Conservation (phyloP, 2,329 filamentous ascomycete genomes). For the Diaporthe helianthi region DNA sequence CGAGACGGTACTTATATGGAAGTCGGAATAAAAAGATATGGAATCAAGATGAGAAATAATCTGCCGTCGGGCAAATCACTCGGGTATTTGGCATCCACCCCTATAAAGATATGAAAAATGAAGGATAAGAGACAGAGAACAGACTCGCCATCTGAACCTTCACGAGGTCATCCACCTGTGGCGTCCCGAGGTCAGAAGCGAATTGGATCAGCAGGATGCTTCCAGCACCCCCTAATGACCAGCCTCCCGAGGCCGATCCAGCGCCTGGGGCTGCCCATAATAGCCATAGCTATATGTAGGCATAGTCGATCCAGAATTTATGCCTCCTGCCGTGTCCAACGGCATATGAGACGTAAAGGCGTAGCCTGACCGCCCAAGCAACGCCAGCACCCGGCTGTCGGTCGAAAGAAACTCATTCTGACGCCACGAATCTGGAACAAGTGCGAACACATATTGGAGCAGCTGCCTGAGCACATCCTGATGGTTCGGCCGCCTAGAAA, state of each 20-base stretch:
- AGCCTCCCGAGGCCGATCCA: background rate
- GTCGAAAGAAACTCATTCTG: background rate
- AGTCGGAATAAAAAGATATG: background rate
- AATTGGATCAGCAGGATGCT: background rate
- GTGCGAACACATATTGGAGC: background rate
- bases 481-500: background rate
- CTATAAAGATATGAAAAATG: background rate
- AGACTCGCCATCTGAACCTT: background rate
- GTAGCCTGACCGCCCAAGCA: background rate
- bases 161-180: background rate
- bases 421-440: background rate
- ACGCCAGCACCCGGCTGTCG: background rate
- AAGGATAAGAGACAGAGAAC: background rate
- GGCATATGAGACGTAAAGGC: background rate
- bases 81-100: background rate
- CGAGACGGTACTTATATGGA: background rate
- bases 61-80: background rate
- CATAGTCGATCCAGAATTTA: background rate
- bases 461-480: constrained; percentile 15
- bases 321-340: background rate
- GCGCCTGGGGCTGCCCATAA: background rate
- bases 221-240: background rate
- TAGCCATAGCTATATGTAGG: background rate
- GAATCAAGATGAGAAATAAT: background rate
- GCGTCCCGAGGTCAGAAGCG: background rate